Conservation (phyloP, 1,284 basidiomycete genomes). For the Malassezia nana region DNA sequence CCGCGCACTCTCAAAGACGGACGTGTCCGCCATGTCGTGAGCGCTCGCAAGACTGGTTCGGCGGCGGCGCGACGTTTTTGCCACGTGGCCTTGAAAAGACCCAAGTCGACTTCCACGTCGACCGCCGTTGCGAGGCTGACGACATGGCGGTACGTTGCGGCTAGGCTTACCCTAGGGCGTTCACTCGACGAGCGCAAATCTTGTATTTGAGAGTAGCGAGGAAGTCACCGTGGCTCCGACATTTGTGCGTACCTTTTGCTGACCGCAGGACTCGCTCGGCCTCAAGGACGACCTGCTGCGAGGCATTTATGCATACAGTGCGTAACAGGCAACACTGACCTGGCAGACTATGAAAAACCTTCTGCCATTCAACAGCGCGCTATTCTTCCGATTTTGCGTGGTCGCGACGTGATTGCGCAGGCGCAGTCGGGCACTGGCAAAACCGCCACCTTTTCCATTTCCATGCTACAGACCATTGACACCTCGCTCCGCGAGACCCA, state of each 20-base stretch:
- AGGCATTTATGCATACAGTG: constrained; percentile 97
- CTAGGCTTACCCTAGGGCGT: constrained; percentile 1
- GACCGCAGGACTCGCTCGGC: constrained; percentile 78
- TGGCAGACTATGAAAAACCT: constrained; percentile 38
- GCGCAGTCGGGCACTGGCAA: constrained; percentile 99
- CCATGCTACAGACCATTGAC: constrained; percentile 71
- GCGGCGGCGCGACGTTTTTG: background rate
- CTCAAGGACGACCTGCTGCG: constrained; percentile 90
- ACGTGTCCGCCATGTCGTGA: constrained; percentile 54
- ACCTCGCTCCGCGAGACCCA: constrained; percentile 89
- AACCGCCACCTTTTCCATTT: constrained; percentile 72
- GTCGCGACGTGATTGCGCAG: constrained; percentile 87
- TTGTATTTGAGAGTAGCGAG: constrained; percentile 95
- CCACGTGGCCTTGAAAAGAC: too few relatives aligned
- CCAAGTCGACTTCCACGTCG: background rate
- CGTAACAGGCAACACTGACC: constrained; percentile 50
- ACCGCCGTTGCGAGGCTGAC: background rate
- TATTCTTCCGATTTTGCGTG: constrained; percentile 52
- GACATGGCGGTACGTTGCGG: constrained; percentile 15
- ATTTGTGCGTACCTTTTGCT: constrained; percentile 19
- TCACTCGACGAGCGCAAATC: constrained; percentile 54
- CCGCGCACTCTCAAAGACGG: constrained; percentile 78
- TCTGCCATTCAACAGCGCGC: constrained; percentile 41
- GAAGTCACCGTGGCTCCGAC: constrained; percentile 61
- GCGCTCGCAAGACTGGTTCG: background rate